Evolutionary conservation across 148 eudicot genomes (phyloP).

Genomic region (Vaccinium vitisidaea): DNA sequence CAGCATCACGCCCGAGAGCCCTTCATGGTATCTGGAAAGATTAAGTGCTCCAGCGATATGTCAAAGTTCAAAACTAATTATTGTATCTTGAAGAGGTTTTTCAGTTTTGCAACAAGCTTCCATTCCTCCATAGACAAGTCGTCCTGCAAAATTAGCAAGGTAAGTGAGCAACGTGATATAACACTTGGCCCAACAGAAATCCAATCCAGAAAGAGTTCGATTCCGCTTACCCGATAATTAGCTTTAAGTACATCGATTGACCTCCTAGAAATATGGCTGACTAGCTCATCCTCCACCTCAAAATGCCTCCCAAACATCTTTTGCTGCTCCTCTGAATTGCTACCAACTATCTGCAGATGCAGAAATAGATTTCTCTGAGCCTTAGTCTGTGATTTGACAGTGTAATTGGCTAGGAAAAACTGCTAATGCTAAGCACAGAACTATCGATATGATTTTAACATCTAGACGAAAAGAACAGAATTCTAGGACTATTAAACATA

Average conservation of each 20-base stretch:
- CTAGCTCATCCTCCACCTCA: constrained; percentile 87
- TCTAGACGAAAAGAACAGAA: neutral
- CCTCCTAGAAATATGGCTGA: constrained; percentile 78
- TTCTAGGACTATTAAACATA: neutral
- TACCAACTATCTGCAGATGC: constrained; percentile 58
- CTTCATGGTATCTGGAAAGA: neutral
- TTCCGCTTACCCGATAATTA: constrained; percentile 57
- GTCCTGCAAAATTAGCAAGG: constrained; percentile 39
- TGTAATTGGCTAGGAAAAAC: constrained; percentile 1
- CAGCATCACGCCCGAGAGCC: neutral
- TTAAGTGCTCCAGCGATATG: constrained; percentile 16
- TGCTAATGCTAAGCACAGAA: neutral
- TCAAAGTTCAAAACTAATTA: constrained; percentile 11
- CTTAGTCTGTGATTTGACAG: neutral
- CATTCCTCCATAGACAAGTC: constrained; percentile 64
- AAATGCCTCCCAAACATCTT: constrained; percentile 94
- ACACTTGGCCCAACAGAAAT: neutral
- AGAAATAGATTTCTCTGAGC: neutral
- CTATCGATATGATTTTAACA: neutral
- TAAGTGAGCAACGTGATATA: neutral
- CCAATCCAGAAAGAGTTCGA: neutral
- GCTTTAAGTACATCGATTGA: constrained; percentile 78
- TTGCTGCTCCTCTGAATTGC: constrained; percentile 80
- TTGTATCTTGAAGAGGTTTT: constrained; percentile 67
- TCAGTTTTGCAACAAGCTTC: constrained; percentile 62